phyloP scores from a whole-genome alignment of 768 basidiomycete species.

The Coprinopsis marcescibilis region DNA sequence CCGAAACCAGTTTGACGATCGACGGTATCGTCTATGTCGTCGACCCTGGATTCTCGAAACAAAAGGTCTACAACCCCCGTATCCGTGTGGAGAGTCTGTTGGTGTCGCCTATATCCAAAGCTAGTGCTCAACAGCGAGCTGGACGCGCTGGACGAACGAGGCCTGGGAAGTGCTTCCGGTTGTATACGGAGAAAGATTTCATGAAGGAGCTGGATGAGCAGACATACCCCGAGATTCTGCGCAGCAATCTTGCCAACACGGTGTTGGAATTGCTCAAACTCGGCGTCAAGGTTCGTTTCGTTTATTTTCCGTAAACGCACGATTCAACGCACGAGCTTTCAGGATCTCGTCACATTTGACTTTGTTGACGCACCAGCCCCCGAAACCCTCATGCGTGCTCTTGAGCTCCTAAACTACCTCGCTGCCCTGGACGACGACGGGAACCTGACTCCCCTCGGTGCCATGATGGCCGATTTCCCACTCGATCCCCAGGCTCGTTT shows the following conservation, averaged over 20 bases:
- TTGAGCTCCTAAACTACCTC: slow-evolving; percentile 90
- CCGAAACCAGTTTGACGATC: slow-evolving; percentile 95
- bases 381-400: slow-evolving; percentile 93
- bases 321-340: background rate
- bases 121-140: slow-evolving; percentile 91
- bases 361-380: slow-evolving; percentile 93
- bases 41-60: slow-evolving; percentile 96
- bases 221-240: slow-evolving; percentile 92
- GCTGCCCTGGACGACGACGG: slow-evolving; percentile 94
- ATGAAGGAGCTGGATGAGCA: slow-evolving; percentile 95
- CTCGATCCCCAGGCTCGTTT: slow-evolving; percentile 85
- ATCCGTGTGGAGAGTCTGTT: slow-evolving; percentile 93
- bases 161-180: slow-evolving; percentile 94
- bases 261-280: slow-evolving; percentile 93
- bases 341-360: slow-evolving; percentile 85
- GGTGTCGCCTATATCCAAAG: slow-evolving; percentile 95
- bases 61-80: slow-evolving; percentile 96
- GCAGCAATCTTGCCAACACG: slow-evolving; percentile 90
- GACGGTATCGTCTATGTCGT: slow-evolving; percentile 99
- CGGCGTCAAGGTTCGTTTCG: slow-evolving; percentile 67
- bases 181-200: slow-evolving; percentile 97
- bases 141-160: slow-evolving; percentile 95
- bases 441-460: slow-evolving; percentile 78
- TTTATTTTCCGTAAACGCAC: background rate
- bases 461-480: slow-evolving; percentile 96